Conservation (phyloP, 306 rosid genomes). For the Vicia faba region DNA sequence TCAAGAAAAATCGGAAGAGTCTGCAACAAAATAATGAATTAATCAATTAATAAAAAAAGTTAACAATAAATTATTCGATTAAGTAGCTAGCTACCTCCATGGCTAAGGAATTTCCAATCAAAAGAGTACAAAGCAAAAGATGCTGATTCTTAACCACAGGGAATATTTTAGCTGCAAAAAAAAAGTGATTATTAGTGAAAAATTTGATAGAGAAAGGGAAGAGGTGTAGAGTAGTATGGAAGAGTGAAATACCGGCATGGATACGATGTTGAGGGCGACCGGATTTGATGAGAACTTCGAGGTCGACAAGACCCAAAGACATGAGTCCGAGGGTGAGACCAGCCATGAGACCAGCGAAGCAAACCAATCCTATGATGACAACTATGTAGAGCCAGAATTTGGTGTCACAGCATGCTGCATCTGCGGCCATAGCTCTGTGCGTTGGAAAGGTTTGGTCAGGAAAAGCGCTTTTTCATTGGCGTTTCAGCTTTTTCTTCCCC, state of each 20-base stretch:
- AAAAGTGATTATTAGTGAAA: neutral
- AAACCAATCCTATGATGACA: conserved; percentile 61
- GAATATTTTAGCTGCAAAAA: conserved; percentile 77
- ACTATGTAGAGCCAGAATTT: conserved; percentile 57
- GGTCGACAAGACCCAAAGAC: conserved; percentile 96
- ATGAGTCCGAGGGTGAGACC: conserved; percentile 97
- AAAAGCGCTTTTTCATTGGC: neutral
- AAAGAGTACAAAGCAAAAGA: conserved; percentile 89
- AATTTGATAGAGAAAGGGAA: neutral
- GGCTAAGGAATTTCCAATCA: conserved; percentile 91
- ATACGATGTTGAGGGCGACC: conserved; percentile 94
- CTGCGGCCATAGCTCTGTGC: conserved; percentile 56
- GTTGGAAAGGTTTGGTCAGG: neutral
- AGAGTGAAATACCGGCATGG: conserved; percentile 46
- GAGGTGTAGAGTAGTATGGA: neutral
- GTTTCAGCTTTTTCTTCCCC: neutral
- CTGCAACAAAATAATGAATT: conserved; percentile 32
- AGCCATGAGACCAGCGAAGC: conserved; percentile 94
- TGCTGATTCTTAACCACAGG: conserved; percentile 99
- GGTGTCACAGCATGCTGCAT: conserved; percentile 66
- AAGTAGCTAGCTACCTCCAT: conserved; percentile 70
- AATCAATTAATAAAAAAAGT: neutral
- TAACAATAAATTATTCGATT: neutral
- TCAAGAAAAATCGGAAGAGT: conserved; percentile 94
- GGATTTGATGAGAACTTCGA: conserved; percentile 91